Evolutionary conservation across 148 eudicot genomes (phyloP), one percentile per base, ranked within the genome.

Genomic region (Camellia sinensis): DNA sequence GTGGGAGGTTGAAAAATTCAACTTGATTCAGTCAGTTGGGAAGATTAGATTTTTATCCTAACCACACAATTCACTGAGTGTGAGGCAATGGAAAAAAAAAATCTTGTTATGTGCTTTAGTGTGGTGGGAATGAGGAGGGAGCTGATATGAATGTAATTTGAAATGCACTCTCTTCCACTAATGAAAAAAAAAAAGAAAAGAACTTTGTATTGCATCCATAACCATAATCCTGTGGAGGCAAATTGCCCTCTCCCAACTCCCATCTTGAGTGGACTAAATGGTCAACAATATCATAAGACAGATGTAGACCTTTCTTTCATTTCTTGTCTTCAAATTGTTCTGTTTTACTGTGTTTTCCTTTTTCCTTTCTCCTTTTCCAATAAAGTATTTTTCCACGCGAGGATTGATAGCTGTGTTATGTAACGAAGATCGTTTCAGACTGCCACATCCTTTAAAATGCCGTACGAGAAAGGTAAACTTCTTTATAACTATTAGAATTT

Each of bases 281-380:
- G 88, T 88, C 94, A 88, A 93, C 87, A 83, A 85, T 72, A 81
- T 79, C 83, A 91, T 91, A 82, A 88, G 85, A 89, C 90, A 85
- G 80, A 88, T 78, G 46, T 83, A 56, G 94, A 93, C 93, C 88
- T 77, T 82, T 80, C 87, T 87, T 87, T 91, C 83, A 82, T 73
- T 84, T 88, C 87, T 84, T 92, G 94, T 88, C 94, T 85, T 86
- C 80, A 84, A 73, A 78, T 60, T 78, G 80, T 84, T 43, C 41
- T 54, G 71, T 64, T 77, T 71, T 68, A 73, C 66, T 82, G 66
- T 66, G 66, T 79, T 66, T 65, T 57, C 15, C 65, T 29, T 12
- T 67, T 59, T 53, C 72, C 13, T 70, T 78, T 48, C 37, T 56
- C 15, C 21, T 19, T 54, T 65, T 43, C 0, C 50, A 18, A 45